Base-by-base conservation (phyloP, 768 basidiomycete genomes). In the Suillus spraguei region DNA sequence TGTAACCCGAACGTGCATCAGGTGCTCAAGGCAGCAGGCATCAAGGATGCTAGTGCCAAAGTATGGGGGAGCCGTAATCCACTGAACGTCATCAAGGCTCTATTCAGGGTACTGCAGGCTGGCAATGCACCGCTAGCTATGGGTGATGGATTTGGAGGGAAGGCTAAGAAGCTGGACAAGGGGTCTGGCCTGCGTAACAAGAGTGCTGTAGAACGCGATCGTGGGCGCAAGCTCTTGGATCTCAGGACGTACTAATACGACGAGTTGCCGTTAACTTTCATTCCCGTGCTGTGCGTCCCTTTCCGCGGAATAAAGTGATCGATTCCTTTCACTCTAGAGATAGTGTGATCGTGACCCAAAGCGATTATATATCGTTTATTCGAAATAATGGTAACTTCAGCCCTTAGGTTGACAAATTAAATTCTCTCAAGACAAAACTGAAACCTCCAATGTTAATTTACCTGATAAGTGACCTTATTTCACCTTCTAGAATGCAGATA, bases 1-100 rank as follows among this genome's bases (percentile, higher is more conserved):
- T 94, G 92, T 72, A 94, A 96, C 70, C 95, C 94, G 1, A 85
- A 88, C 70, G 78, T 99, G 60, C 95, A 99, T 75, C 86, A 89
- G 70, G 84, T 99, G 47, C 83, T 96, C 70, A 92, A 93, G 67
- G 95, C 95, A 0, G 96, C 95, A 0, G 97, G 97, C 13, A 92
- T 99, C 78, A 91, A 94, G 74, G 97, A 99, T 77, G 83, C 92
- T 49, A 95, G 92, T 68, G 97, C 93, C 36, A 98, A 97, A 77
- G 92, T 99, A 22, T 92, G 93, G 87, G 95, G 97, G 17, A 95
- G 92, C 71, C 81, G 92, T 67, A 98, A 97, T 76, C 86, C 84
- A 42, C 66, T 75, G 46, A 87, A 91, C 74, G 93, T 97, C 47
- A 86, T 96, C 80, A 97, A 97, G 79, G 87, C 90, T 32, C 82